These are phyloP conservation scores for Quercus wislizeni DNA, from an alignment of 306 rosid genomes.

Conservation along the genomic window DNA sequence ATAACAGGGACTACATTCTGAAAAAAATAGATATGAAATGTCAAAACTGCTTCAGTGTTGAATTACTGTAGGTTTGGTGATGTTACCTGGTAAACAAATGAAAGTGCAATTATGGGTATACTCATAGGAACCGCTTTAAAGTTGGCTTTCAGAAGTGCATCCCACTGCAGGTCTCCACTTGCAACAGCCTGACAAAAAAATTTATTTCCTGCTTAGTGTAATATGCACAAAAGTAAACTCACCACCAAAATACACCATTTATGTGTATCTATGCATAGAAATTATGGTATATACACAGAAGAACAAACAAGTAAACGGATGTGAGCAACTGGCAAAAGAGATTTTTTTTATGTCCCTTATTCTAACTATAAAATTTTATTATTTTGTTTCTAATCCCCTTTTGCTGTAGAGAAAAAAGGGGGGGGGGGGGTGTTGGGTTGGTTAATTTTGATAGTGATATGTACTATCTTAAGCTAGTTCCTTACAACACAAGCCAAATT, in stretches of 20 bases:
- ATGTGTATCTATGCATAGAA: not conserved
- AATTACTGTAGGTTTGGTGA: conserved; percentile 9
- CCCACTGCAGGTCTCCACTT: conserved; percentile 71
- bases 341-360: not conserved
- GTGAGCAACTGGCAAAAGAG: not conserved
- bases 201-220: not conserved
- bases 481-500: not conserved
- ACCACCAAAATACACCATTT: not conserved
- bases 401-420: not conserved
- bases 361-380: not conserved
- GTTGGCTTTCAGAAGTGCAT: conserved; percentile 71
- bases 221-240: conserved; percentile 2
- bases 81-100: conserved; percentile 87
- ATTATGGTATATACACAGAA: not conserved
- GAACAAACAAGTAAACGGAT: not conserved
- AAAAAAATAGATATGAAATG: conserved; percentile 31
- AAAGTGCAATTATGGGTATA: conserved; percentile 77
- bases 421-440: too few relatives aligned
- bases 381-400: not conserved
- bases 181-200: conserved; percentile 59
- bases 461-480: not conserved
- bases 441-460: not conserved
- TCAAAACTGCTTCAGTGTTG: conserved; percentile 15
- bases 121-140: conserved; percentile 84
- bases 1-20: conserved; percentile 90